These are phyloP conservation scores for Globisporangium mamillatum DNA, from an alignment of 352 stramenopile genomes.

Conservation along the genomic window DNA sequence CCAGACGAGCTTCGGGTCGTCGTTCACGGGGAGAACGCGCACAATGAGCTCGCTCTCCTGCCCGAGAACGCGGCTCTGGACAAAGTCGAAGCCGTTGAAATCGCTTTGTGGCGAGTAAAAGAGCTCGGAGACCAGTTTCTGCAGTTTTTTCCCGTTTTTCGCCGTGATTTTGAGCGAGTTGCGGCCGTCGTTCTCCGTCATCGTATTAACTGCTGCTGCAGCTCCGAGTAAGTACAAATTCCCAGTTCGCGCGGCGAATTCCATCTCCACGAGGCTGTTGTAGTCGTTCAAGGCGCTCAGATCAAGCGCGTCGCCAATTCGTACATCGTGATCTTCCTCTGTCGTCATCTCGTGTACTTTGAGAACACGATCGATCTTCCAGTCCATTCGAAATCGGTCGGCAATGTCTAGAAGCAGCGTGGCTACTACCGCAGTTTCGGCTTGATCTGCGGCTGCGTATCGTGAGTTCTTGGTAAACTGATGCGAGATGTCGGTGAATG, in stretches of 20 bases:
- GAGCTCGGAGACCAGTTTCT: constrained; percentile 8
- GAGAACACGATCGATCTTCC: not conserved
- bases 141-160: constrained; percentile 1
- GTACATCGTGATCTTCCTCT: constrained; percentile 10
- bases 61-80: not conserved
- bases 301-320: constrained; percentile 12
- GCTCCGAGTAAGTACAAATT: constrained; percentile 8
- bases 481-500: constrained; percentile 14
- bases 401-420: constrained; percentile 10
- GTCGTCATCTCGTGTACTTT: constrained; percentile 3
- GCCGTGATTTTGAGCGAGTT: constrained; percentile 11
- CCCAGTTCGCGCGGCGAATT: constrained; percentile 4
- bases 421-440: not conserved
- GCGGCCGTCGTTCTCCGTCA: not conserved
- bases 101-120: constrained; percentile 14
- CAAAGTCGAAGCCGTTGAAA: constrained; percentile 18
- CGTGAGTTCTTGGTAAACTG: not conserved
- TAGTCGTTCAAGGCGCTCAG: constrained; percentile 1
- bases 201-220: not conserved
- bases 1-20: constrained; percentile 16
- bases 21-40: constrained; percentile 24
- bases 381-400: not conserved
- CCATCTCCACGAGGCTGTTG: not conserved
- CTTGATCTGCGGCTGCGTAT: not conserved
- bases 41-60: constrained; percentile 10